phyloP scores from a whole-genome alignment of 1,284 basidiomycete species.

The Cryptococcus wingfieldii region DNA sequence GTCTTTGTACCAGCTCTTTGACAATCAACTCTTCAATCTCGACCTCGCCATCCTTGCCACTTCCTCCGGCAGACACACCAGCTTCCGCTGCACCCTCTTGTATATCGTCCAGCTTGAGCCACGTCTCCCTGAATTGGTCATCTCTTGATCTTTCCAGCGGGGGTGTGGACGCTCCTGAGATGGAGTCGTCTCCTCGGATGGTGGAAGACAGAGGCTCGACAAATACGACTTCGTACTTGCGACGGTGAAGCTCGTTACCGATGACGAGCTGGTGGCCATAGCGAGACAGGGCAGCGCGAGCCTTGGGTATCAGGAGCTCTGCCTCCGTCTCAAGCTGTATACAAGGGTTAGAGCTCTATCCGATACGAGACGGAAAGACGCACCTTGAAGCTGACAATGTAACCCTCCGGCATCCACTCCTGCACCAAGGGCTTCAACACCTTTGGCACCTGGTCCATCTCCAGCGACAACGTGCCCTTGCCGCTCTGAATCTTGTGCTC shows the following conservation, averaged over 20 bases:
- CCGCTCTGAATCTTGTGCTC: slow-evolving; percentile 98
- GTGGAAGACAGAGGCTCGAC: slow-evolving; percentile 52
- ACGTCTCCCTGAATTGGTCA: slow-evolving; percentile 58
- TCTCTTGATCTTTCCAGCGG: slow-evolving; percentile 26
- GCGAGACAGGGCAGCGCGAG: slow-evolving; percentile 75
- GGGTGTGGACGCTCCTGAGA: not conserved
- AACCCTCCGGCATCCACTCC: slow-evolving; percentile 88
- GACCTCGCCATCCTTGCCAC: slow-evolving; percentile 35
- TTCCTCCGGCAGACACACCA: slow-evolving; percentile 10
- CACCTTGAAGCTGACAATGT: slow-evolving; percentile 95
- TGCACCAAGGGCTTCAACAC: slow-evolving; percentile 86
- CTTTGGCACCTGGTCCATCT: slow-evolving; percentile 99
- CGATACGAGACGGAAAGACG: slow-evolving; percentile 1
- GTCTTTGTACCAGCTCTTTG: slow-evolving; percentile 65
- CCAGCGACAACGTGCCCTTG: slow-evolving; percentile 84
- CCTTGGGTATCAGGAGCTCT: slow-evolving; percentile 80
- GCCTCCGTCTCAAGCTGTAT: slow-evolving; percentile 86
- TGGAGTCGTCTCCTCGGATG: not conserved
- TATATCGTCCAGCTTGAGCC: slow-evolving; percentile 64
- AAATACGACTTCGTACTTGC: slow-evolving; percentile 90
- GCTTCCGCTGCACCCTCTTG: slow-evolving; percentile 25
- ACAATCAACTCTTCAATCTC: slow-evolving; percentile 93
- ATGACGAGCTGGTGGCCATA: slow-evolving; percentile 98
- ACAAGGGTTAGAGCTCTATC: not conserved
- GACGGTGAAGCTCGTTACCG: slow-evolving; percentile 82